Percentiles rank a stretch among this genome's conserved stretches.
Evolutionary conservation across 179 eudicot genomes (phyloP).

Genomic region (Carnegiea gigantea): DNA sequence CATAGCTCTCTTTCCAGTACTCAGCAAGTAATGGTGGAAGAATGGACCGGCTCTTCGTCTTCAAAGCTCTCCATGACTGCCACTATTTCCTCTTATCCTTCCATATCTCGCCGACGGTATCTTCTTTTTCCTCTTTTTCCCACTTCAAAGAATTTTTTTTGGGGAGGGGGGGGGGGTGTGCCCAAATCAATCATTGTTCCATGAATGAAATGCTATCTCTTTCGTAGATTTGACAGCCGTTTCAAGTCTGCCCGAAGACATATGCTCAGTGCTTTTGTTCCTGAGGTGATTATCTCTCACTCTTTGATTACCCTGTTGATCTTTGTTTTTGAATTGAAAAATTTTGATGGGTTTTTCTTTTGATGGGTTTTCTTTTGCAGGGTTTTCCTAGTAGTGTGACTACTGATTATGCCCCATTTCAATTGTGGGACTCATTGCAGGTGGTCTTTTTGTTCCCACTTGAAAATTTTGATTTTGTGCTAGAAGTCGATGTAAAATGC

Average conservation of each 20-base stretch:
- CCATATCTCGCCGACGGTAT: conserved; percentile 30
- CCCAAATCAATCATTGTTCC: not conserved
- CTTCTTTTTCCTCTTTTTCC: not conserved
- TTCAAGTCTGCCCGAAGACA: conserved; percentile 46
- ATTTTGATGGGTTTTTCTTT: conserved; percentile 21
- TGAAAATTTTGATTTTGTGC: not conserved
- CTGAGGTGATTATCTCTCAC: conserved; percentile 50
- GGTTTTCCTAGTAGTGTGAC: conserved; percentile 97
- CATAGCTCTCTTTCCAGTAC: not conserved
- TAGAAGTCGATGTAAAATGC: not conserved
- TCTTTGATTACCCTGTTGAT: not conserved
- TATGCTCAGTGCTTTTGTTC: conserved; percentile 77
- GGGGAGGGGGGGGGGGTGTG: too few species aligned
- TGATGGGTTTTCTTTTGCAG: conserved; percentile 42
- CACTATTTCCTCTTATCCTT: conserved; percentile 44
- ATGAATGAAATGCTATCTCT: not conserved
- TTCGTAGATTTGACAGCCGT: conserved; percentile 41
- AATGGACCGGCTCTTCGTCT: conserved; percentile 69
- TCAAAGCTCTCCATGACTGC: conserved; percentile 63
- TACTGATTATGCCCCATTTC: conserved; percentile 88
- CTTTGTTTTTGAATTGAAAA: not conserved
- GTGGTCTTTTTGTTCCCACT: conserved; percentile 26
- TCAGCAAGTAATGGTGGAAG: conserved; percentile 43
- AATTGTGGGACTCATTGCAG: conserved; percentile 95
- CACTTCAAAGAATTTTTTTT: not conserved